These are phyloP conservation scores for Lodderomyces metapsilosis DNA, from an alignment of 1,139 yeast genomes.

Conservation along the genomic window DNA sequence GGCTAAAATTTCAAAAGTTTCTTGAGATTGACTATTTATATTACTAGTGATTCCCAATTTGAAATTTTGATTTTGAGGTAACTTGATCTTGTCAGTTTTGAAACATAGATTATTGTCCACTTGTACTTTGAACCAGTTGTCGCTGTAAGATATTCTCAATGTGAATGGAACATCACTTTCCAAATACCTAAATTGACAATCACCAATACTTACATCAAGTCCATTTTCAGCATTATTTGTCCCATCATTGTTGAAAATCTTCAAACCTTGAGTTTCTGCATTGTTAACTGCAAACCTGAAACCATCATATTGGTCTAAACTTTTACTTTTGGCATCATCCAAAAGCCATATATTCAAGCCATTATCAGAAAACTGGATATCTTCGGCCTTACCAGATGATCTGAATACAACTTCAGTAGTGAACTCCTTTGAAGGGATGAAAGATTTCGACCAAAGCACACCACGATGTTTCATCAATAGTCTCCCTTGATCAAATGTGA, in stretches of 20 bases:
- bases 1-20: conserved; percentile 59
- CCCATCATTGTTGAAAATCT: conserved; percentile 60
- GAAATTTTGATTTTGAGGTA: conserved; percentile 31
- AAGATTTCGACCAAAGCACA: conserved; percentile 48
- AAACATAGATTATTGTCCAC: conserved; percentile 70
- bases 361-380: conserved; percentile 33
- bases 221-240: conserved; percentile 23
- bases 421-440: conserved; percentile 45
- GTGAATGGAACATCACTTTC: conserved; percentile 70
- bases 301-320: conserved; percentile 51
- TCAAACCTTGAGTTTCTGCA: conserved; percentile 49
- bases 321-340: conserved; percentile 13
- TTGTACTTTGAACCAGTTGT: conserved; percentile 58
- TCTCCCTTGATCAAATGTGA: conserved; percentile 39
- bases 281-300: conserved; percentile 55
- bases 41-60: conserved; percentile 54
- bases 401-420: conserved; percentile 63
- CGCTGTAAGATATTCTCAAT: conserved; percentile 59
- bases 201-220: conserved; percentile 44
- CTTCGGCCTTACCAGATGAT: conserved; percentile 45
- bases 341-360: conserved; percentile 53
- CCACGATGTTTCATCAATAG: conserved; percentile 34
- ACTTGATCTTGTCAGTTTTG: conserved; percentile 53
- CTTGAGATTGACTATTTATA: conserved; percentile 40
- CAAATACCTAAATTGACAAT: conserved; percentile 59